Percentiles rank a stretch among this genome's conserved stretches.
These are phyloP conservation scores for Lathyrus tuberosus DNA, from an alignment of 306 rosid genomes.

Conservation along the genomic window DNA sequence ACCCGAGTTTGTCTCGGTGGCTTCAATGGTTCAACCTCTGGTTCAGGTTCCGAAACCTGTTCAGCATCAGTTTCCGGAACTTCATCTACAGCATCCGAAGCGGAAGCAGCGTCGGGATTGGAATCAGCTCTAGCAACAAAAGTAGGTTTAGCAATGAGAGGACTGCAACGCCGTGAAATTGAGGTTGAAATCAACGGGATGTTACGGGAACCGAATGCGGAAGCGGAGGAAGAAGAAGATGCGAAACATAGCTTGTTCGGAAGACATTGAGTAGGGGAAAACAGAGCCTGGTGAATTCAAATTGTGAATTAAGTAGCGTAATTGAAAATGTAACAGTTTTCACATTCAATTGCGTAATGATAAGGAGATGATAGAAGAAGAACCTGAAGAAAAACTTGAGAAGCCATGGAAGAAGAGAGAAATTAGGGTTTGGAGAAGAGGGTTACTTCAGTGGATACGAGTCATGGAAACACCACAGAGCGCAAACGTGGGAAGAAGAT, in stretches of 20 bases:
- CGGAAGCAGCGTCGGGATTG: conserved; percentile 43
- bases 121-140: conserved; percentile 67
- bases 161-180: conserved; percentile 49
- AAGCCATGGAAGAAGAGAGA: conserved; percentile 49
- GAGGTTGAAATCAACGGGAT: conserved; percentile 49
- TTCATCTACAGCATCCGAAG: conserved; percentile 38
- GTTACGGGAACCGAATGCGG: conserved; percentile 34
- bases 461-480: conserved; percentile 28
- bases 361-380: conserved; percentile 18
- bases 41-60: conserved; percentile 45
- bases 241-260: conserved; percentile 49
- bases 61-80: conserved; percentile 45
- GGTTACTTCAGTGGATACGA: conserved; percentile 2
- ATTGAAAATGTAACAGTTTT: neutral
- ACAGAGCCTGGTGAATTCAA: conserved; percentile 57
- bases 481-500: conserved; percentile 21
- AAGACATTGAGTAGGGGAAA: conserved; percentile 48
- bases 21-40: conserved; percentile 47
- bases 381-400: conserved; percentile 83
- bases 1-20: conserved; percentile 68
- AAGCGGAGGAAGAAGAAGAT: conserved; percentile 40
- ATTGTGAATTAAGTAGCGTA: conserved; percentile 25
- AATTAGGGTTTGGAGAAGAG: neutral
- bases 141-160: conserved; percentile 43
- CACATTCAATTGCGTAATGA: neutral